Evolutionary conservation across 306 rosid species (phyloP).

Genomic region (Chamaecrista fasciculata): DNA sequence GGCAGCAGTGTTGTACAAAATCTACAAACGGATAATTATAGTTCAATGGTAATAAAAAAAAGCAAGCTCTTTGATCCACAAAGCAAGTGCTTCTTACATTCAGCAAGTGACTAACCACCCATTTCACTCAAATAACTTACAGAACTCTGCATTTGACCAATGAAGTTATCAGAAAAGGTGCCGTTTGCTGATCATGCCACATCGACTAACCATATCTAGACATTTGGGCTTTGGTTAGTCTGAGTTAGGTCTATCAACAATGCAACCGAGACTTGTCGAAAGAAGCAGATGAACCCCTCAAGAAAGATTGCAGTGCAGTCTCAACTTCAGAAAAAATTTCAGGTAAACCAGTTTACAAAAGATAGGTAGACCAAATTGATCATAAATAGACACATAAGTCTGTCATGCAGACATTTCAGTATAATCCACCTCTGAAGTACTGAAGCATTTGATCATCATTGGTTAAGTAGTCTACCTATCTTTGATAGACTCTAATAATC

Average conservation of each 20-base stretch:
- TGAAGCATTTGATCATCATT: too few species aligned
- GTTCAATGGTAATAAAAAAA: slow-evolving; percentile 26
- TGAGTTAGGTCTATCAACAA: slow-evolving; percentile 14
- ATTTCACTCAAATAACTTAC: slow-evolving; percentile 26
- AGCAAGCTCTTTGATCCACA: slow-evolving; percentile 12
- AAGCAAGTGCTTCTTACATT: slow-evolving; percentile 9
- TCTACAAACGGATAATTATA: neutral
- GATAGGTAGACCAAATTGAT: neutral
- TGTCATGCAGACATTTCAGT: neutral
- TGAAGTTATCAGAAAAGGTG: neutral
- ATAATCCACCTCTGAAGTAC: neutral
- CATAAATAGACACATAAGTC: neutral
- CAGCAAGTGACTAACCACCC: slow-evolving; percentile 12
- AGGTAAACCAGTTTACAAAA: neutral
- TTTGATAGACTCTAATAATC: too few species aligned
- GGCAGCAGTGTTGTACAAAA: slow-evolving; percentile 18
- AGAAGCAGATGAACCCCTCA: slow-evolving; percentile 20
- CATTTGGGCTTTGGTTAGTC: slow-evolving; percentile 27
- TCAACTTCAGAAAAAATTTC: neutral
- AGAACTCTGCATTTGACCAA: slow-evolving; percentile 23
- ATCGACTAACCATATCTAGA: slow-evolving; percentile 18
- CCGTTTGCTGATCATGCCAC: slow-evolving; percentile 17
- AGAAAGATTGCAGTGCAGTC: neutral
- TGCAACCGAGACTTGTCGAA: slow-evolving; percentile 13
- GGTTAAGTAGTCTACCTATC: too few species aligned